Evolutionary conservation across 1,284 basidiomycete species (phyloP).

Genomic region (Moniliella sp.): DNA sequence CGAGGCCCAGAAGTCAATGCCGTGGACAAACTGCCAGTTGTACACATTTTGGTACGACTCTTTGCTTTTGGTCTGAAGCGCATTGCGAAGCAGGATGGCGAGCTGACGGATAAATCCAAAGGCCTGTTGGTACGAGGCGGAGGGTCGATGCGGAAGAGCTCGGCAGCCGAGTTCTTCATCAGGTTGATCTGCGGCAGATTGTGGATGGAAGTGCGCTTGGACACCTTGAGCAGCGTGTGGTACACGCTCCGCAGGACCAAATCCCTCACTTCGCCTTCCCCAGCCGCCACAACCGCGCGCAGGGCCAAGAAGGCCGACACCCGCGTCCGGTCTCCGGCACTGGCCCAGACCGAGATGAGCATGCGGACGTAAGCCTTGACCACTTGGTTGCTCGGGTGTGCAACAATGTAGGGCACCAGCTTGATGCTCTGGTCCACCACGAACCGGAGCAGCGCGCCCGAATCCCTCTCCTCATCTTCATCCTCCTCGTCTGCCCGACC

Average conservation of each 20-base stretch:
- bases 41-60: conserved; percentile 27
- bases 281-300: conserved; percentile 53
- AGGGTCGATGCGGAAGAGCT: conserved; percentile 56
- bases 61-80: conserved; percentile 56
- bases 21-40: conserved; percentile 95
- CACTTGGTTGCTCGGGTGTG: conserved; percentile 12
- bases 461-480: conserved; percentile 59
- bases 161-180: conserved; percentile 92
- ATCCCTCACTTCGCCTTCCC: conserved; percentile 63
- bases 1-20: conserved; percentile 82
- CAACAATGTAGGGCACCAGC: conserved; percentile 25
- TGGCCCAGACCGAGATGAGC: conserved; percentile 44
- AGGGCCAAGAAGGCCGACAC: conserved; percentile 74
- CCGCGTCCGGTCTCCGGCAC: conserved; percentile 56
- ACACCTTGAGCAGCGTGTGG: conserved; percentile 56
- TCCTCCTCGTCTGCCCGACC: conserved; percentile 40
- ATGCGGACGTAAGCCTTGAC: conserved; percentile 23
- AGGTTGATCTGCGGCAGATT: conserved; percentile 80
- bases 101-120: conserved; percentile 91
- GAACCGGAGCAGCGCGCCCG: background rate
- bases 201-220: conserved; percentile 60
- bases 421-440: conserved; percentile 24
- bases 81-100: conserved; percentile 76
- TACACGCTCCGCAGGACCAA: conserved; percentile 73
- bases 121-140: conserved; percentile 66